Evolutionary conservation across 805 yeast species (phyloP).

Genomic region (Saccharomyces paradoxus): DNA sequence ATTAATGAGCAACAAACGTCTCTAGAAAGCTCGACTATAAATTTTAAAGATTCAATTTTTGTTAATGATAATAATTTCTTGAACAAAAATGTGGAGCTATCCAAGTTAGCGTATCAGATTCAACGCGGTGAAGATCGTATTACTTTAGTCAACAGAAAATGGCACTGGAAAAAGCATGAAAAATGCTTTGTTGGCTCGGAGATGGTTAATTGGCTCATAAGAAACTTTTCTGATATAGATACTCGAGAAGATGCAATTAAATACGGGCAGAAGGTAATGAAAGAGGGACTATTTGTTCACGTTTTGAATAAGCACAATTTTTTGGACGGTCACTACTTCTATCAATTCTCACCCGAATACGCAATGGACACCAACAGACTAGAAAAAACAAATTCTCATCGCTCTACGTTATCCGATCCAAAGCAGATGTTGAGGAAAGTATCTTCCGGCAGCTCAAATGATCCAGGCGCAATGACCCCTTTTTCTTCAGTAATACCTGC

Average conservation of each 20-base stretch:
- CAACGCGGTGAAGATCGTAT: constrained; percentile 56
- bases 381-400: constrained; percentile 8
- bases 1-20: constrained; percentile 45
- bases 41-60: constrained; percentile 33
- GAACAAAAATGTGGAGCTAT: constrained; percentile 42
- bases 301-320: constrained; percentile 79
- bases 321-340: constrained; percentile 88
- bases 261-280: constrained; percentile 74
- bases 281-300: constrained; percentile 62
- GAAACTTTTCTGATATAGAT: constrained; percentile 69
- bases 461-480: constrained; percentile 2
- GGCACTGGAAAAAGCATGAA: constrained; percentile 80
- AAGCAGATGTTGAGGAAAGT: constrained; percentile 2
- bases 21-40: constrained; percentile 26
- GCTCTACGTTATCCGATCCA: neutral
- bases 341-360: constrained; percentile 56
- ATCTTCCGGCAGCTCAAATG: constrained; percentile 7
- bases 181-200: constrained; percentile 82
- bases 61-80: constrained; percentile 31
- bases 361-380: constrained; percentile 17
- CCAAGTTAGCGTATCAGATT: constrained; percentile 53
- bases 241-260: constrained; percentile 75
- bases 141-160: constrained; percentile 64
- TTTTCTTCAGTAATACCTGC: constrained; percentile 5
- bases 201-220: constrained; percentile 76